phyloP scores from a whole-genome alignment of 495 filamentous ascomycete genomes.

The Tetracladium setigerum region DNA sequence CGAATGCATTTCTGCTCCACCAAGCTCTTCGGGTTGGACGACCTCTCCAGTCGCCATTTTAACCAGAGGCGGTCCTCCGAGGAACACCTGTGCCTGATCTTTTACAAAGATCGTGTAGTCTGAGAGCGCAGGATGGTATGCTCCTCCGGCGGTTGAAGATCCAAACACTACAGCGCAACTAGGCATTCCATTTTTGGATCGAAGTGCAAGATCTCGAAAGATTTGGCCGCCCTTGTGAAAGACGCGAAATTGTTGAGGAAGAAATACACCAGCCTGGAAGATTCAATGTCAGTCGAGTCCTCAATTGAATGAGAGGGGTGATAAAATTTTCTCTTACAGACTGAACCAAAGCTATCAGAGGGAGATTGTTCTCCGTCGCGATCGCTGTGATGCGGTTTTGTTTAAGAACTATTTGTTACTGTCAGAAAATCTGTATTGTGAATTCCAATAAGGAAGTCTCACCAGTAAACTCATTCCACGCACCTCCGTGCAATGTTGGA shows the following conservation, averaged over 20 bases:
- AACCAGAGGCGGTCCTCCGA: constrained; percentile 27
- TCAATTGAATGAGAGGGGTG: neutral
- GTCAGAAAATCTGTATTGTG: neutral
- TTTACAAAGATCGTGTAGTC: constrained; percentile 31
- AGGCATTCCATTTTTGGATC: constrained; percentile 22
- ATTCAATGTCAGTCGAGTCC: neutral
- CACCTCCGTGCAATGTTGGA: constrained; percentile 5
- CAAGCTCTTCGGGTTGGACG: constrained; percentile 25
- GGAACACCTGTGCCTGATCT: constrained; percentile 27
- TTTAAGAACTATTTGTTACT: constrained; percentile 22
- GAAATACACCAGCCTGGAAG: constrained; percentile 26
- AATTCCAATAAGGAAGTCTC: neutral
- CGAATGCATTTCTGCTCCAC: constrained; percentile 27
- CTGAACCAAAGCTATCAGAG: constrained; percentile 27
- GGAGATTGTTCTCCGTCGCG: constrained; percentile 26
- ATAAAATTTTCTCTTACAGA: constrained; percentile 19
- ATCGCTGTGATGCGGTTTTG: constrained; percentile 28
- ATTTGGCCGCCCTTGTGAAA: constrained; percentile 30
- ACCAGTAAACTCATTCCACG: constrained; percentile 13
- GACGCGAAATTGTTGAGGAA: constrained; percentile 29
- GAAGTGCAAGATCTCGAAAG: constrained; percentile 26
- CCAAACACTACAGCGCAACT: constrained; percentile 30
- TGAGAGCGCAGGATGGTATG: constrained; percentile 30
- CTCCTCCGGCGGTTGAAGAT: constrained; percentile 28
- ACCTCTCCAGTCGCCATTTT: constrained; percentile 31